A percentile compares a stretch with the other conserved stretches of the same genome.
These are phyloP conservation scores for Gonapodya sp. DNA, from an alignment of 192 early-diverging fungal species.

Conservation along the genomic window DNA sequence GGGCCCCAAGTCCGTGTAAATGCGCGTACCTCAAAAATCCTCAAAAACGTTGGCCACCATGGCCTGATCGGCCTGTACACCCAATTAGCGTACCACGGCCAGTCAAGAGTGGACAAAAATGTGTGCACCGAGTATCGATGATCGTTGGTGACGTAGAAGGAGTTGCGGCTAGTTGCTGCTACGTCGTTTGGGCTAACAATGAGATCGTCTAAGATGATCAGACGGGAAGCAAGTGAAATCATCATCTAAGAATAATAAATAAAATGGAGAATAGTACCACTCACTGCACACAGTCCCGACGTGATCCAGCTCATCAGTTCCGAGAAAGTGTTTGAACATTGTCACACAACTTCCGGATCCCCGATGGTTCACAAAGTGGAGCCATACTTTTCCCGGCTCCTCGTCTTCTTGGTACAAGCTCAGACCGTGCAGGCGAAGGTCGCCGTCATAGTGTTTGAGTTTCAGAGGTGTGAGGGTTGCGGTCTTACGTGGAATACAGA, in stretches of 20 bases:
- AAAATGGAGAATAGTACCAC: no score
- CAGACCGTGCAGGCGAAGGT: neutral
- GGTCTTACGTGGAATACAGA: neutral
- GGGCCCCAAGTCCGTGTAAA: no score
- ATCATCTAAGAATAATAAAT: neutral
- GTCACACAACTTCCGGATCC: neutral
- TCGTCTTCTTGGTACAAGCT: neutral
- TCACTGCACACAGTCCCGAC: neutral
- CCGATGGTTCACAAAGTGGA: neutral
- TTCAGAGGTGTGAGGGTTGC: neutral
- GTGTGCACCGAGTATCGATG: neutral
- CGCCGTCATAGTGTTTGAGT: neutral
- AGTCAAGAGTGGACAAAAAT: neutral
- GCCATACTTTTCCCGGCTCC: neutral
- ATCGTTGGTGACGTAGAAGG: neutral
- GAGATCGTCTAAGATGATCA: neutral
- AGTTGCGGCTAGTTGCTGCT: neutral
- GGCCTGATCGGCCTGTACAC: neutral
- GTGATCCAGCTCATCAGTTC: neutral
- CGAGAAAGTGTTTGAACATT: neutral
- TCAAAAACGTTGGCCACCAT: neutral
- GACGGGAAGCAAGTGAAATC: neutral
- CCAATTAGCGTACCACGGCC: neutral
- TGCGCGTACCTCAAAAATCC: neutral
- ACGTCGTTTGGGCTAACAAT: neutral